phyloP scores from a whole-genome alignment of 352 stramenopile genomes.

The Phytophthora lateralis region DNA sequence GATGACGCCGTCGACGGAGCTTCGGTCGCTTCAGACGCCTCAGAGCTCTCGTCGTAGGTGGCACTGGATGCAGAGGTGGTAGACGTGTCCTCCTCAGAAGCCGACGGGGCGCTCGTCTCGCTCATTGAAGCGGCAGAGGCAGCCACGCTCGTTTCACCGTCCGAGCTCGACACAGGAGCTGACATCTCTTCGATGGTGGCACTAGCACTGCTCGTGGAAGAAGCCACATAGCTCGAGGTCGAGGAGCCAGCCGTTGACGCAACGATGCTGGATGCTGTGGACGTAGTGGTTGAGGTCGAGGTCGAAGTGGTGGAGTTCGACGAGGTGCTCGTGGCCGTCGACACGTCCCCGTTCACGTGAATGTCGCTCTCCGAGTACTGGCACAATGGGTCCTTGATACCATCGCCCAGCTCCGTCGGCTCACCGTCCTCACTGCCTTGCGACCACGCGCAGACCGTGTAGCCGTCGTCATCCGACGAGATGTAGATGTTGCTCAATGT shows the following conservation, averaged over 20 bases:
- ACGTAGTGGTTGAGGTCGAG: not conserved
- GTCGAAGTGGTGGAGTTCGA: conserved; percentile 16
- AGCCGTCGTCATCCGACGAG: conserved; percentile 27
- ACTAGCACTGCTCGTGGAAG: conserved; percentile 13
- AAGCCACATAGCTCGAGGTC: conserved; percentile 8
- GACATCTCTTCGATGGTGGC: conserved; percentile 8
- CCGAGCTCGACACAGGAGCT: conserved; percentile 12
- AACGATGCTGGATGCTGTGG: conserved; percentile 5
- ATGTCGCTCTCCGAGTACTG: conserved; percentile 44
- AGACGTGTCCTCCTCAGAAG: conserved; percentile 14
- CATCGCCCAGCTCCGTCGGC: conserved; percentile 40
- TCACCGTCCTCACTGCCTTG: conserved; percentile 34
- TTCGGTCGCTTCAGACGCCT: conserved; percentile 1
- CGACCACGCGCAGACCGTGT: conserved; percentile 39
- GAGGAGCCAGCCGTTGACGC: conserved; percentile 4
- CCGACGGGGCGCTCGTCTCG: conserved; percentile 8
- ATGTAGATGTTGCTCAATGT: conserved; percentile 50
- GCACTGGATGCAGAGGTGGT: conserved; percentile 5
- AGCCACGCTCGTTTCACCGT: conserved; percentile 9
- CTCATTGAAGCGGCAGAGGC: conserved; percentile 6
- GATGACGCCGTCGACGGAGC: conserved; percentile 1
- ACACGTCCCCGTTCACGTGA: conserved; percentile 30
- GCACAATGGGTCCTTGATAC: conserved; percentile 37
- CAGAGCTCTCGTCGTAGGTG: not conserved
- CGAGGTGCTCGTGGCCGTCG: conserved; percentile 19